These are phyloP conservation scores for Suaeda aralocaspica DNA, from an alignment of 148 eudicot genomes.

Conservation along the genomic window DNA sequence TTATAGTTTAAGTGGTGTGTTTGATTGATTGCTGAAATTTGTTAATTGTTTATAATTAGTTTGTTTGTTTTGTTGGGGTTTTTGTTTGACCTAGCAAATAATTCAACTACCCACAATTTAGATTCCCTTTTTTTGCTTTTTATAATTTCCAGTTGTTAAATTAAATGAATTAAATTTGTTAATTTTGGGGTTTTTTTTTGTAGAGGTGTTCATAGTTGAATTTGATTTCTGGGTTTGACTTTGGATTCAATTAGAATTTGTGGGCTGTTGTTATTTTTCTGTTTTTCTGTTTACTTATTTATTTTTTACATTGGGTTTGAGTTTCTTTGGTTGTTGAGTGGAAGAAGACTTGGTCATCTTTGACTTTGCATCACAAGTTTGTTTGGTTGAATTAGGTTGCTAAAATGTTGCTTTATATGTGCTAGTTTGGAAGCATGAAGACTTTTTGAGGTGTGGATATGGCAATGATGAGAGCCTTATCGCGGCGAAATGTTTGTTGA, in stretches of 20 bases:
- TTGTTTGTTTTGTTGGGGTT: constrained; percentile 12
- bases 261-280: constrained; percentile 14
- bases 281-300: no score
- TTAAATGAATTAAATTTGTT: constrained; percentile 2
- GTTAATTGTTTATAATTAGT: constrained; percentile 13
- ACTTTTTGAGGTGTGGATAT: constrained; percentile 21
- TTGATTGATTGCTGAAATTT: neutral
- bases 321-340: constrained; percentile 3
- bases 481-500: constrained; percentile 1
- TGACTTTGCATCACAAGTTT: constrained; percentile 13
- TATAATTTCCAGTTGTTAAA: neutral
- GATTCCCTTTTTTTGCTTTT: neutral
- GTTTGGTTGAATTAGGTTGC: constrained; percentile 4
- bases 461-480: constrained; percentile 12
- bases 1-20: neutral
- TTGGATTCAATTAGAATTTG: neutral
- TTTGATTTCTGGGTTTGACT: constrained; percentile 25
- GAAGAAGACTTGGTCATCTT: constrained; percentile 8
- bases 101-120: constrained; percentile 18
- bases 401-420: constrained; percentile 2
- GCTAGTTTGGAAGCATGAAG: constrained; percentile 15
- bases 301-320: no score
- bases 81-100: constrained; percentile 29
- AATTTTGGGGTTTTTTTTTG: neutral
- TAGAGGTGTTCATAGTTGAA: constrained; percentile 21